Evolutionary conservation across 495 filamentous ascomycete genomes (phyloP).

Genomic region (Haplographium delicatum): DNA sequence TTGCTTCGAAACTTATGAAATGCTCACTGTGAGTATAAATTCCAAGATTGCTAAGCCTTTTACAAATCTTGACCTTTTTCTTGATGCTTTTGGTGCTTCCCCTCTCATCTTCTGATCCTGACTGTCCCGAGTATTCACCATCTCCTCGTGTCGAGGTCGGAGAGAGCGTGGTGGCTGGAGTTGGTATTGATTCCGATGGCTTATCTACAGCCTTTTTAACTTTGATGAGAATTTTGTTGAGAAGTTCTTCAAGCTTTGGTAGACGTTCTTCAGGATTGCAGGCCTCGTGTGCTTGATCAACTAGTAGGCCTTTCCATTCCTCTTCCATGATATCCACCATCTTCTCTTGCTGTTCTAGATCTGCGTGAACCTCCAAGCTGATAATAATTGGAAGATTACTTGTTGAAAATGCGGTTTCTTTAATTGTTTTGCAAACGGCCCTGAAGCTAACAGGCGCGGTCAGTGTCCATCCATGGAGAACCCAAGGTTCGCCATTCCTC

Average conservation of each 20-base stretch:
- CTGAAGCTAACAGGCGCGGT: slow-evolving; percentile 84
- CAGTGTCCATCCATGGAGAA: slow-evolving; percentile 84
- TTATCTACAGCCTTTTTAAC: slow-evolving; percentile 62
- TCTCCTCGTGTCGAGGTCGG: slow-evolving; percentile 14
- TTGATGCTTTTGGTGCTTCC: slow-evolving; percentile 27
- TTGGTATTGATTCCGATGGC: slow-evolving; percentile 23
- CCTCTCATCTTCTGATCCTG: slow-evolving; percentile 29
- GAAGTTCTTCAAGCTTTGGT: slow-evolving; percentile 61
- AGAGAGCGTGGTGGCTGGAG: slow-evolving; percentile 17
- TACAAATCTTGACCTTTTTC: slow-evolving; percentile 63
- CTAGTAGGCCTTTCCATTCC: slow-evolving; percentile 64
- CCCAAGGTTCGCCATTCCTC: slow-evolving; percentile 57
- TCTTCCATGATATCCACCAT: slow-evolving; percentile 89
- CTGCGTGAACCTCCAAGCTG: slow-evolving; percentile 84
- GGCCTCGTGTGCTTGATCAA: slow-evolving; percentile 46
- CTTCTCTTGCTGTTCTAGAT: slow-evolving; percentile 68
- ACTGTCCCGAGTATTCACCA: slow-evolving; percentile 15
- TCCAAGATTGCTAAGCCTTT: slow-evolving; percentile 66
- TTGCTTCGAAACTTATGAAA: slow-evolving; percentile 52
- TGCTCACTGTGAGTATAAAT: slow-evolving; percentile 78
- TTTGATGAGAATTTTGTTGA: slow-evolving; percentile 82
- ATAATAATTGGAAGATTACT: slow-evolving; percentile 77
- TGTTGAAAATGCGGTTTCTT: slow-evolving; percentile 69
- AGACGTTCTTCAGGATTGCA: slow-evolving; percentile 47
- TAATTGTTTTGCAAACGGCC: slow-evolving; percentile 73